A percentile compares a stretch with the other conserved stretches of the same genome.
Conservation (phyloP, 805 yeast species). For the Maudiozyma turicensis region DNA sequence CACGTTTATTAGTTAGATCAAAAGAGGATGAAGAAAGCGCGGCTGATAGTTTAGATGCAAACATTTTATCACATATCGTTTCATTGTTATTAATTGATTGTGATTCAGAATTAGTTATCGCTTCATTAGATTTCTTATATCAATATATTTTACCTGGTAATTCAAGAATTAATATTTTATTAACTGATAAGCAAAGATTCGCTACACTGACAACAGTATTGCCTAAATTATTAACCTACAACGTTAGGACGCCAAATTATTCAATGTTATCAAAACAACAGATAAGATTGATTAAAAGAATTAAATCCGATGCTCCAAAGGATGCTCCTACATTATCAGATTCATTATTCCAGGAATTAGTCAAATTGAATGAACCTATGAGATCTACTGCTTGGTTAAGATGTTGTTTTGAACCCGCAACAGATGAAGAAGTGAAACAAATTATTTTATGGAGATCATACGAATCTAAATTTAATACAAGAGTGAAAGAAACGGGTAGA, state of each 20-base stretch:
- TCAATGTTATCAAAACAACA: conserved; percentile 17
- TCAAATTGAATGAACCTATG: conserved; percentile 68
- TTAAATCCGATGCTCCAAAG: conserved; percentile 55
- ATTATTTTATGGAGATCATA: conserved; percentile 93
- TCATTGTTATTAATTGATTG: conserved; percentile 44
- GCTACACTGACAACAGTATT: conserved; percentile 48
- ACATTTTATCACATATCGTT: conserved; percentile 43
- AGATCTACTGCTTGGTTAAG: conserved; percentile 94
- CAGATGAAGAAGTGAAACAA: conserved; percentile 83
- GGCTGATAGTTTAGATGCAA: conserved; percentile 38
- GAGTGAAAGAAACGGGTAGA: conserved; percentile 40
- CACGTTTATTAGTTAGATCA: conserved; percentile 66
- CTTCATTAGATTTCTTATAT: conserved; percentile 73
- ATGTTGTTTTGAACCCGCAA: conserved; percentile 73
- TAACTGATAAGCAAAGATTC: conserved; percentile 39
- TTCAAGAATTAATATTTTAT: conserved; percentile 43
- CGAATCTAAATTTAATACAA: conserved; percentile 72
- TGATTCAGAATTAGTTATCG: conserved; percentile 61
- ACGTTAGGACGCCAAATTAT: conserved; percentile 32
- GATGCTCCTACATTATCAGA: conserved; percentile 52
- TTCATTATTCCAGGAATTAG: conserved; percentile 48
- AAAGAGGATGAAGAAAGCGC: conserved; percentile 39
- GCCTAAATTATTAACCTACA: conserved; percentile 50
- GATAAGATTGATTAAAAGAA: conserved; percentile 41
- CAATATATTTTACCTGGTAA: conserved; percentile 64